Evolutionary conservation across 768 basidiomycete species (phyloP), one percentile per base, ranked within the genome.

Genomic region (Lactarius sp.): DNA sequence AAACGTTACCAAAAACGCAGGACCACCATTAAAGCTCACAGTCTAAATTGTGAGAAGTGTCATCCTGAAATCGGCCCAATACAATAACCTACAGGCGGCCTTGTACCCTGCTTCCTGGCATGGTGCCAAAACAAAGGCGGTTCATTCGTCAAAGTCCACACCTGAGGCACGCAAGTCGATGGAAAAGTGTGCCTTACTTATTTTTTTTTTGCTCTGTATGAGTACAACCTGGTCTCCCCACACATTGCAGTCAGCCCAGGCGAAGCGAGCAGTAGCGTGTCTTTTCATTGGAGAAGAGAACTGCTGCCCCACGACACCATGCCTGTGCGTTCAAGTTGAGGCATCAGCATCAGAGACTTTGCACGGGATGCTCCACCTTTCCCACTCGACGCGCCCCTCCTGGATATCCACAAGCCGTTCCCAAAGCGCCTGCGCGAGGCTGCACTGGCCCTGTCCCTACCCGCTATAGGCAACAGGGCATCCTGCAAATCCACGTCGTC

Each of bases 361-460:
- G 49, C 79, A 75, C 59, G 73, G 42, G 16, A 88, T 81, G 56
- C 83, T 81, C 90, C 90, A 92, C 13, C 77, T 81, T 61, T 85
- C 77, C 70, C 83, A 89, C 56, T 83, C 78, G 10, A 75, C 71
- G 69, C 76, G 77, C 3, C 90, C 91, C 65, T 85, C 85, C 75
- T 92, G 92, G 50, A 93, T 85, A 50, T 80, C 91, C 36, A 86
- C 79, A 22, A 97, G 79, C 68, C 86, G 83, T 55, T 80, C 81
- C 75, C 86, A 84, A 44, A 96, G 78, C 18, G 84, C 84, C 14
- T 82, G 79, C 12, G 89, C 90, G 16, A 97, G 79, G 53, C 81
- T 71, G 16, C 77, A 27, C 27, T 27, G 27, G 27, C 27, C 27
- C 27, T 39, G 6, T 37, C 77, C 34, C 73, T 74, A 13, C 77